Evolutionary conservation across 768 basidiomycete genomes (phyloP).

Genomic region (Boletus pseudo-olivaceus): DNA sequence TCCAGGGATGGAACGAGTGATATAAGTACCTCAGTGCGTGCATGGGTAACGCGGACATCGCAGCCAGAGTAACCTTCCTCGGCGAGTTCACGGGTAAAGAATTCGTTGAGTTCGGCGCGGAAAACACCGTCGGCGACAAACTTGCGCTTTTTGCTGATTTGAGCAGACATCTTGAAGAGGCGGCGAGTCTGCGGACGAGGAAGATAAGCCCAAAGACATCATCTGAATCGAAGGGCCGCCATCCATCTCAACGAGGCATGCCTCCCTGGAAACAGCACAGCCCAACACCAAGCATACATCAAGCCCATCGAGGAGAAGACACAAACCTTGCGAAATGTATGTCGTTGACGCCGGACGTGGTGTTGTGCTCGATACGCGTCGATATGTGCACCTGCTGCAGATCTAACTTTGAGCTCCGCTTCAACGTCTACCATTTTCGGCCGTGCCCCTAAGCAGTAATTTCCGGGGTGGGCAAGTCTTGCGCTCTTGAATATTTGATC

Average conservation of each 20-base stretch:
- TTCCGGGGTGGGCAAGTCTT: not conserved
- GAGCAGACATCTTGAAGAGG: constrained; percentile 62
- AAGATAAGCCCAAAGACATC: constrained; percentile 21
- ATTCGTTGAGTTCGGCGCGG: constrained; percentile 98
- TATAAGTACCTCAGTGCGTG: constrained; percentile 82
- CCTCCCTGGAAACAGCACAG: not conserved
- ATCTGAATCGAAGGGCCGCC: constrained; percentile 13
- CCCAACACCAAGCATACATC: not conserved
- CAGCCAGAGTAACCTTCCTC: constrained; percentile 99
- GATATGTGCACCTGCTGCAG: constrained; percentile 6
- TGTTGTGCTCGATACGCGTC: constrained; percentile 13
- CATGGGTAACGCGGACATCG: constrained; percentile 99
- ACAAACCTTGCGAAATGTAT: constrained; percentile 25
- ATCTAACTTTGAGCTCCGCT: constrained; percentile 26
- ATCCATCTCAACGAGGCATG: constrained; percentile 21
- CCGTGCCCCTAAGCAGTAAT: constrained; percentile 7
- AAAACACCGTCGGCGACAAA: constrained; percentile 98
- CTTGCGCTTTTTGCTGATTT: constrained; percentile 98
- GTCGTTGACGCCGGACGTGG: constrained; percentile 18
- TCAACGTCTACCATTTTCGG: constrained; percentile 12
- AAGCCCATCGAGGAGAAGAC: not conserved
- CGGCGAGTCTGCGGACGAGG: constrained; percentile 9
- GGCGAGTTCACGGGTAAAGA: constrained; percentile 96
- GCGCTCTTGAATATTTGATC: not conserved
- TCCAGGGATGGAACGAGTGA: not conserved